Evolutionary conservation across 352 stramenopile genomes (phyloP), one percentile per base, ranked within the genome.

Genomic region (Halophytophthora polymorphica): DNA sequence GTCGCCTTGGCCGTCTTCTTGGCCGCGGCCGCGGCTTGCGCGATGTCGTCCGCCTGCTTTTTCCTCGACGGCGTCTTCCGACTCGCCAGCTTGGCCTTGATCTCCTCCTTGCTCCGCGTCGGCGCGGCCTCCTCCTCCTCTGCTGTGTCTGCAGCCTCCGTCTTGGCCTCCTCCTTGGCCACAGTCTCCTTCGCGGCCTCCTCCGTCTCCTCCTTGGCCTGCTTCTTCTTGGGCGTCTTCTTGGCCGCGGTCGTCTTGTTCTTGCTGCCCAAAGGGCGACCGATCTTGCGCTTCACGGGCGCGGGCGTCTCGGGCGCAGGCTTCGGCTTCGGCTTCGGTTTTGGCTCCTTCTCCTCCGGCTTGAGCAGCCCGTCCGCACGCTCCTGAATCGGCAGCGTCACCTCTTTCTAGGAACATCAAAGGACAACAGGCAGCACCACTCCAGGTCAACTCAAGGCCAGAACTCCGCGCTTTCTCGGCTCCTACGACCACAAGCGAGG

Each of bases 1-100:
- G 25, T 41, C 12, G 59, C 19, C 44, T 73, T 80, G 1, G 42
- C 15, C 1, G 55, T 31, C 35, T 87, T 86, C 52, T 86, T 86
- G 0, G 53, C 54, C 1, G 50, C 50, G 15, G 45, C 54, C 3
- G 8, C 42, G 39, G 18, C 62, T 38, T 48, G 73, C 59, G 21
- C 37, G 21, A n/a, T 22, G 17, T 67, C 58, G 50, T 78, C 41
- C 1, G 29, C 62, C 25, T 82, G 76, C 50, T 86, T 88, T 60
- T 92, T 90, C 28, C 79, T 76, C 0, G 68, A 80, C 6, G 77
- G 79, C 15, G 71, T 71, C 52, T 90, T 90, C 21, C 72, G 68
- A 36, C 66, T 89, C 6, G 78, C 75, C 6, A 88, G 70, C 56
- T 89, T 87, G 7, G 75, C 77, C 50, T 88, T 88, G 50, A 88